These are phyloP conservation scores for Aspergillus sp. DNA, from an alignment of 2,329 filamentous ascomycete species.

Conservation along the genomic window DNA sequence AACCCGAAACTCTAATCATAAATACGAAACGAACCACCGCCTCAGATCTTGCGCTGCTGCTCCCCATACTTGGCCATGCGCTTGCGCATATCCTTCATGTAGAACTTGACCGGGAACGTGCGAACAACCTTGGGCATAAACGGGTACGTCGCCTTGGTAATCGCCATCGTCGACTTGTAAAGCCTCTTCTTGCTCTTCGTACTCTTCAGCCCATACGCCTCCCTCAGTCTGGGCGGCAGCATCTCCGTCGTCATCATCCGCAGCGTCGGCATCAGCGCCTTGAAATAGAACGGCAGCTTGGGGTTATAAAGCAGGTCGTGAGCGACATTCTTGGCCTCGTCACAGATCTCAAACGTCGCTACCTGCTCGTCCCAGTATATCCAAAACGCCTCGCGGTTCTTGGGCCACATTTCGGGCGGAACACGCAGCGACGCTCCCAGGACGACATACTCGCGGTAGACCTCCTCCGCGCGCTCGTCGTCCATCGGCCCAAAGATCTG, in stretches of 20 bases:
- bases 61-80: constrained; percentile 10
- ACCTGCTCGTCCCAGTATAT: constrained; percentile 41
- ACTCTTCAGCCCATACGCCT: constrained; percentile 35
- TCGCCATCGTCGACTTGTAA: constrained; percentile 33
- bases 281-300: constrained; percentile 26
- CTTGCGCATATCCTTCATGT: constrained; percentile 30
- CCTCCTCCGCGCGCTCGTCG: constrained; percentile 22
- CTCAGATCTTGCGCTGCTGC: constrained; percentile 4
- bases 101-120: constrained; percentile 32
- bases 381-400: constrained; percentile 36
- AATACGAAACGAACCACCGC: too few species aligned
- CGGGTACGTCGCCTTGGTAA: constrained; percentile 35
- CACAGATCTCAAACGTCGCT: constrained; percentile 32
- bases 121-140: constrained; percentile 31
- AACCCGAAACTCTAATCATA: background rate
- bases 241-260: constrained; percentile 35
- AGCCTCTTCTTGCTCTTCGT: constrained; percentile 25
- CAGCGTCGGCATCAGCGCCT: constrained; percentile 25
- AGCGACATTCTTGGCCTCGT: constrained; percentile 28
- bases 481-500: constrained; percentile 35
- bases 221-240: constrained; percentile 33
- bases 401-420: constrained; percentile 38
- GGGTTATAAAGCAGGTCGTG: constrained; percentile 30
- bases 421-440: constrained; percentile 30
- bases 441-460: constrained; percentile 30